Base-by-base conservation (phyloP, 106 monocot species). In the Triglochin maritima region DNA sequence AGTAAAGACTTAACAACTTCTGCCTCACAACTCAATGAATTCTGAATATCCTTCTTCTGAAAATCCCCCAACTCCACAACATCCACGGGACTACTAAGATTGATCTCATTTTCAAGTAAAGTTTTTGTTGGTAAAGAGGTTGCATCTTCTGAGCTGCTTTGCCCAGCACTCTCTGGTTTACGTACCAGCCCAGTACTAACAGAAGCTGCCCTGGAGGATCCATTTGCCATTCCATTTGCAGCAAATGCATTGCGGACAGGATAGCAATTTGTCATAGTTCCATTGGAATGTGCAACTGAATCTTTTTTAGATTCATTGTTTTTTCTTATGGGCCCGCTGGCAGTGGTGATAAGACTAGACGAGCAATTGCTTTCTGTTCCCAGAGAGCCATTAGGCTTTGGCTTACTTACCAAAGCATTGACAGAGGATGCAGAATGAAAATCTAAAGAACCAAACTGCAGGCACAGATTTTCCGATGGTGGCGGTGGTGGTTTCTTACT, bases 401-500 rank as follows among this genome's bases (percentile, higher is more conserved):
- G 7, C 55, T 63, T 55, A 71, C 65, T 49, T 44, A 9, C 59
- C 11, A 81, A 74, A 61, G 51, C 68, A 62, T 66, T 72, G 10
- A 50, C 57, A 69, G 80, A 61, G 63, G 50, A 64, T 50, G 81
- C 54, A 49, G 81, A 77, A 12, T 57, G 48, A 17, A 83, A 75
- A 53, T 89, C 75, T 54, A 95, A 71, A 66, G 95, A 81, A 44
- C 90, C 90, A 74, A 95, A 89, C 64, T 85, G 86, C 61, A 95
- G 61, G n/a, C 59, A 61, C 8, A 52, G 54, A 13, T 48, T 78
- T 73, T 68, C 73, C 41, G n/a, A 9, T 73, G 75, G 60, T 15
- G 59, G 12, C 4, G 9, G 63, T 29, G 29, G 29, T 29, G 29
- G 29, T 17, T 42, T 44, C 66, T 4, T 49, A 71, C 70, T 82